Conservation (phyloP, 352 stramenopile genomes). For the Phytophthora kernoviae region DNA sequence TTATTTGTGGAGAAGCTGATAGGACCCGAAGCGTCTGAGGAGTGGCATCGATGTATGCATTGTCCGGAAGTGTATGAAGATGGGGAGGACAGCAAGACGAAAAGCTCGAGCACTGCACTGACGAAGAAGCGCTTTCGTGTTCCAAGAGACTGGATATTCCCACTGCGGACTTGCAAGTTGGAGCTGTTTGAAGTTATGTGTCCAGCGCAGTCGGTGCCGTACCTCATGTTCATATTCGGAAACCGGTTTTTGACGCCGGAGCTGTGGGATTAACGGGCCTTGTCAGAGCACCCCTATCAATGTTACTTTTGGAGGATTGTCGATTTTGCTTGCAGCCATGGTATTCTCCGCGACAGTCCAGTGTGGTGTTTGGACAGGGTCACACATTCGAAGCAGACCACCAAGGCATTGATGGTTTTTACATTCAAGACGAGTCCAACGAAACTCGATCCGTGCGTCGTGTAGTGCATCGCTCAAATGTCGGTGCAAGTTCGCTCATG, state of each 20-base stretch:
- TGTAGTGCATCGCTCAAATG: no score
- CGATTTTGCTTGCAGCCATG: no score
- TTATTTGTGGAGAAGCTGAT: conserved; percentile 36
- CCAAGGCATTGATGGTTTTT: no score
- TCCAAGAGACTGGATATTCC: conserved; percentile 59
- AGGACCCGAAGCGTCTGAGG: conserved; percentile 33
- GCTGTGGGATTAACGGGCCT: conserved; percentile 45
- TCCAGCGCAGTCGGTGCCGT: conserved; percentile 41
- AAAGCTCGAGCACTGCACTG: neutral
- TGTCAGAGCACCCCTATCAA: no score
- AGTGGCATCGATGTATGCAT: conserved; percentile 43
- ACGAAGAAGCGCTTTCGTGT: conserved; percentile 44
- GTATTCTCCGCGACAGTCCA: no score
- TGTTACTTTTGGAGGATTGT: no score
- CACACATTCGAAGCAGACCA: no score
- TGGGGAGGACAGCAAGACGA: conserved; percentile 15
- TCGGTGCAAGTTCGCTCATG: no score
- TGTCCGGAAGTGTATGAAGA: conserved; percentile 32
- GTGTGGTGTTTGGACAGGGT: no score
- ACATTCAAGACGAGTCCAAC: no score
- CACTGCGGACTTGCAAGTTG: conserved; percentile 44
- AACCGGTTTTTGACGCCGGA: conserved; percentile 51
- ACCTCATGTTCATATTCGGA: conserved; percentile 62
- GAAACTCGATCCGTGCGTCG: no score
- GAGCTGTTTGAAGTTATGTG: conserved; percentile 54